Base-by-base conservation (phyloP, 1,284 basidiomycete species). In the Apiotrichum domesticum region DNA sequence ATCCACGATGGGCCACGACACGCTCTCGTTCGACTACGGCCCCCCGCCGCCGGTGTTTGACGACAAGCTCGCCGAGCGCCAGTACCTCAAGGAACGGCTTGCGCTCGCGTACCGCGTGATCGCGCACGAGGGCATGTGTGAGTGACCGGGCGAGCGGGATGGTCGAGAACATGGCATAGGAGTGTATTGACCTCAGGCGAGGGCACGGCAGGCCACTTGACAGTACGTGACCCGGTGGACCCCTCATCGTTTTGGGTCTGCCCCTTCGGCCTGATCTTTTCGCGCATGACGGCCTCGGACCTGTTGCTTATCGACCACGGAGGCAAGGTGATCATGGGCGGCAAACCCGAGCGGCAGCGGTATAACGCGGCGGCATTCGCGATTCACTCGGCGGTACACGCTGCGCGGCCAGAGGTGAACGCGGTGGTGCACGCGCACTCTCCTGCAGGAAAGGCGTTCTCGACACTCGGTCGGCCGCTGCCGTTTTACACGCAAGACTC, bases 361-460 rank as follows among this genome's bases (percentile, higher is more conserved):
- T 74, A 81, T 58, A 82, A 81, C 68, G 75, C 72, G 37, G 78
- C 81, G 1, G 82, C 81, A 1, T 83, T 79, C 64, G 79, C 79
- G 55, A 80, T 80, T 56, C 82, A 83, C 62, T 81, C 81, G 32
- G 81, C 82, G 1, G 80, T 85, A 51, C 84, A 85, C 66, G 75
- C 77, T 13, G 82, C 82, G 14, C 80, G 84, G 33, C 83, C 85
- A 0, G 84, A 86, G 62, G 79, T 85, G 21, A 64, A 82, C 34
- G 84, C 84, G 35, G 83, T 83, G 15, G 83, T 83, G 5, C 85
- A 87, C 70, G 82, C 82, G n/a, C 85, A 87, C 68, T 83, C 82
- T 3, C 72, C 83, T 13, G 77, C 81, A 64, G 85, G 84, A 35
- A 84, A 83, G 66, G 81, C 84, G 0, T 86, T 84, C 72, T 79